Conservation (phyloP, 768 basidiomycete species). For the Botryobasidium botryosum region DNA sequence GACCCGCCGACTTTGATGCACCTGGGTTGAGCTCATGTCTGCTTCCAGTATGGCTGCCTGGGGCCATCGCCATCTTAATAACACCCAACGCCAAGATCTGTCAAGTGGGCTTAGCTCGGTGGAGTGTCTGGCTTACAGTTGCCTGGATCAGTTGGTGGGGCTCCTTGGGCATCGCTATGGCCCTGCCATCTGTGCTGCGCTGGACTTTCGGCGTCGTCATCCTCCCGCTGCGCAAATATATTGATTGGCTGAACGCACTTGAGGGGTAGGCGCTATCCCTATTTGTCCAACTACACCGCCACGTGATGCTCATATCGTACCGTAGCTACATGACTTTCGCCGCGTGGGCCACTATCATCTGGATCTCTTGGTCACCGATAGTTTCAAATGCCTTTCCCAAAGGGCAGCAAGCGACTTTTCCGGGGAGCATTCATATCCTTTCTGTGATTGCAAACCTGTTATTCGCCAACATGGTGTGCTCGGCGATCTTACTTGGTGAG, state of each 20-base stretch:
- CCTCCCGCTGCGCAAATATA: constrained; percentile 51
- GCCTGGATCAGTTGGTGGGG: constrained; percentile 79
- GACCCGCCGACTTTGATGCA: background rate
- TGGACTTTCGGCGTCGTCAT: constrained; percentile 56
- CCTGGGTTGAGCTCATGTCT: background rate
- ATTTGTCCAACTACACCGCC: no score
- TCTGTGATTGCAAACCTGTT: constrained; percentile 44
- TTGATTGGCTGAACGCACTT: constrained; percentile 58
- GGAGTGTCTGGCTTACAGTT: constrained; percentile 73
- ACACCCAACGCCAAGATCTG: constrained; percentile 41
- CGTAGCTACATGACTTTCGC: constrained; percentile 45
- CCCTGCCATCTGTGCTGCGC: constrained; percentile 16
- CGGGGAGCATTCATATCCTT: constrained; percentile 22
- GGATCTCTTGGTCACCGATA: constrained; percentile 59
- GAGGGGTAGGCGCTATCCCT: constrained; percentile 45
- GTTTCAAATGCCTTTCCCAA: constrained; percentile 27
- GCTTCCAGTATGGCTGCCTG: constrained; percentile 24
- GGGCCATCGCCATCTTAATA: constrained; percentile 43
- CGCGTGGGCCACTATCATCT: constrained; percentile 39
- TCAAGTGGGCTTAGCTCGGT: constrained; percentile 48
- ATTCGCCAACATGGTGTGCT: constrained; percentile 55
- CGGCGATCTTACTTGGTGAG: constrained; percentile 55
- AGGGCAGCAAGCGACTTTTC: constrained; percentile 14
- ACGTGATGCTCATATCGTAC: no score
- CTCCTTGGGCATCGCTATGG: constrained; percentile 37